These are phyloP conservation scores for Macroventuria anomochaeta DNA, from an alignment of 2,329 filamentous ascomycete species.

Conservation along the genomic window DNA sequence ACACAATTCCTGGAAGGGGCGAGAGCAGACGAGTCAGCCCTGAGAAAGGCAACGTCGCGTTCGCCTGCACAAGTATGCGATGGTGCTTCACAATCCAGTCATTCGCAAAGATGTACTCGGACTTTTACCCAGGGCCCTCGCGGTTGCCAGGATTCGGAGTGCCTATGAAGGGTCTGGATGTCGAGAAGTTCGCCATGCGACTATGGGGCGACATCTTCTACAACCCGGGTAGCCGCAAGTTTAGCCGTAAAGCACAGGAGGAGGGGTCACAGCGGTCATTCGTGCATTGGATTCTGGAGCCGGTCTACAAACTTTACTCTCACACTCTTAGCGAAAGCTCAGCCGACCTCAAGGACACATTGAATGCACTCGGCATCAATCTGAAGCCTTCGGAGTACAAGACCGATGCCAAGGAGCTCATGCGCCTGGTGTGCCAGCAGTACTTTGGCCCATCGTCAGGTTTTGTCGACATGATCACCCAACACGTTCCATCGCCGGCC, in stretches of 20 bases:
- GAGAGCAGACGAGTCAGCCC: conserved; percentile 84
- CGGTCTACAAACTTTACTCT: conserved; percentile 96
- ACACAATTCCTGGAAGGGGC: conserved; percentile 79
- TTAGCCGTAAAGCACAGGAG: conserved; percentile 86
- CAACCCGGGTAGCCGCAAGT: conserved; percentile 88
- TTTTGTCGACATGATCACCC: conserved; percentile 93
- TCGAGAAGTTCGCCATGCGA: conserved; percentile 80
- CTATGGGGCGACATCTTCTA: conserved; percentile 98
- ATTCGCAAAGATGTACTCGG: conserved; percentile 95
- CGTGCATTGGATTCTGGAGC: conserved; percentile 92
- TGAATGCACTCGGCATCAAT: conserved; percentile 79
- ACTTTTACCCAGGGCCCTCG: conserved; percentile 72
- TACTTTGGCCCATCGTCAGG: conserved; percentile 91
- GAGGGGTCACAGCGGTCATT: conserved; percentile 84
- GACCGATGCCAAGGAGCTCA: conserved; percentile 83
- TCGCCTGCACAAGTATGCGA: conserved; percentile 89
- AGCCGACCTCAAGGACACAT: conserved; percentile 78
- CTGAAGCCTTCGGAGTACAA: conserved; percentile 94
- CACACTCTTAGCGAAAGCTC: conserved; percentile 92
- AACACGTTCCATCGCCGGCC: conserved; percentile 86
- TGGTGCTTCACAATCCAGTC: conserved; percentile 97
- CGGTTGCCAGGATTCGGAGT: conserved; percentile 44
- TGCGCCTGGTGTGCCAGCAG: conserved; percentile 89
- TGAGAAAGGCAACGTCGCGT: conserved; percentile 97
- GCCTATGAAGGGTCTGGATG: conserved; percentile 63